Evolutionary conservation across 139 green algal species (phyloP).

Genomic region (Tetraselmis chui): DNA sequence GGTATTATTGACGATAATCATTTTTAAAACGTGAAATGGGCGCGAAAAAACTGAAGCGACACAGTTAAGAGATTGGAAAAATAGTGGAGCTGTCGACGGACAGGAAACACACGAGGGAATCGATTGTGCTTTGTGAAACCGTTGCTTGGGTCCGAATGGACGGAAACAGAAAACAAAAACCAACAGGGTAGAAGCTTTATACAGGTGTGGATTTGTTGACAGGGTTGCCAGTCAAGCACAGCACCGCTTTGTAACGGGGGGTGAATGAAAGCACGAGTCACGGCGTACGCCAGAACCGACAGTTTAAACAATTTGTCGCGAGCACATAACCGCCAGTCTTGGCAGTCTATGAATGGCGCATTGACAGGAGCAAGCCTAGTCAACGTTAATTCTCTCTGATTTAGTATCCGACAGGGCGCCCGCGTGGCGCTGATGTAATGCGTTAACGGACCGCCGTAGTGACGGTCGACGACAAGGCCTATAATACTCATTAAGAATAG

Average conservation of each 20-base stretch:
- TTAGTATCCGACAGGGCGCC: too few species aligned
- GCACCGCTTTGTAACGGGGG: background rate
- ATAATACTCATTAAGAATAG: too few species aligned
- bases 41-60: background rate
- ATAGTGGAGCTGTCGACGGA: background rate
- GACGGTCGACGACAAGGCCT: too few species aligned
- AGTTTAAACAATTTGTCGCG: background rate
- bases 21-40: background rate
- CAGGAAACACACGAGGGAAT: too few species aligned
- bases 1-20: background rate
- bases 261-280: background rate
- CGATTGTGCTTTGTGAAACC: too few species aligned
- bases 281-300: too few species aligned
- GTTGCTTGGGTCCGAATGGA: background rate
- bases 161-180: background rate
- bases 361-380: too few species aligned
- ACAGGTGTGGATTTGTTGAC: conserved; percentile 1
- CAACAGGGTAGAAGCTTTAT: background rate
- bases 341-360: too few species aligned
- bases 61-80: background rate
- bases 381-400: too few species aligned
- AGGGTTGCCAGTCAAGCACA: background rate
- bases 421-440: too few species aligned
- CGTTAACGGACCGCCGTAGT: too few species aligned
- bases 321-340: background rate